Conservation (phyloP, 495 filamentous ascomycete species). For the Talaromyces liani region DNA sequence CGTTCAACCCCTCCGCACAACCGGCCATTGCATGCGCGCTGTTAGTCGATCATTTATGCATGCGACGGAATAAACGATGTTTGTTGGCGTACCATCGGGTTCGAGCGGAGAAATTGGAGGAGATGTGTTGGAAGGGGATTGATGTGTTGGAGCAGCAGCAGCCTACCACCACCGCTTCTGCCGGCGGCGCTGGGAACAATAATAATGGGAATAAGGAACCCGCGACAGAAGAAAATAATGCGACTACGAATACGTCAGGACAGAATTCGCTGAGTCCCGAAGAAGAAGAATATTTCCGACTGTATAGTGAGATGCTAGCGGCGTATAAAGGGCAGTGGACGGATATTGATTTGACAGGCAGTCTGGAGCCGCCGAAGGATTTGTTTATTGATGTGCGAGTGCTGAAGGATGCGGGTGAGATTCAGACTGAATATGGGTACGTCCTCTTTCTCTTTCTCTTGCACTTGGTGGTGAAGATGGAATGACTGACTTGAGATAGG, state of each 20-base stretch:
- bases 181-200: slow-evolving; percentile 13
- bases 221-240: not conserved
- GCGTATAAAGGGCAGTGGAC: slow-evolving; percentile 99
- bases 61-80: slow-evolving; percentile 94
- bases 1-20: slow-evolving; percentile 79
- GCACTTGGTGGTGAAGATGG: not conserved
- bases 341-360: slow-evolving; percentile 93
- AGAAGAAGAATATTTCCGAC: slow-evolving; percentile 92
- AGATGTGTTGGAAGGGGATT: slow-evolving; percentile 84
- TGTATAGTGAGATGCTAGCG: slow-evolving; percentile 85
- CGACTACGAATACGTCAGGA: slow-evolving; percentile 25
- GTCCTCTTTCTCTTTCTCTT: slow-evolving; percentile 16
- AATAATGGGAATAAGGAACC: not conserved
- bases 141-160: slow-evolving; percentile 64
- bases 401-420: slow-evolving; percentile 94
- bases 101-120: slow-evolving; percentile 84
- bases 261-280: slow-evolving; percentile 87
- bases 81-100: slow-evolving; percentile 91
- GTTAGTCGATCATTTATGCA: slow-evolving; percentile 87
- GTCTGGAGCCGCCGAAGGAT: slow-evolving; percentile 87
- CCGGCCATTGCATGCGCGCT: slow-evolving; percentile 80
- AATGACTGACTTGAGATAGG: slow-evolving; percentile 31
- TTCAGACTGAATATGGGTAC: slow-evolving; percentile 99
- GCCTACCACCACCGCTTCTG: slow-evolving; percentile 17
- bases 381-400: slow-evolving; percentile 97